Conservation (phyloP, 2,329 filamentous ascomycete genomes). For the Beauveria sp. region DNA sequence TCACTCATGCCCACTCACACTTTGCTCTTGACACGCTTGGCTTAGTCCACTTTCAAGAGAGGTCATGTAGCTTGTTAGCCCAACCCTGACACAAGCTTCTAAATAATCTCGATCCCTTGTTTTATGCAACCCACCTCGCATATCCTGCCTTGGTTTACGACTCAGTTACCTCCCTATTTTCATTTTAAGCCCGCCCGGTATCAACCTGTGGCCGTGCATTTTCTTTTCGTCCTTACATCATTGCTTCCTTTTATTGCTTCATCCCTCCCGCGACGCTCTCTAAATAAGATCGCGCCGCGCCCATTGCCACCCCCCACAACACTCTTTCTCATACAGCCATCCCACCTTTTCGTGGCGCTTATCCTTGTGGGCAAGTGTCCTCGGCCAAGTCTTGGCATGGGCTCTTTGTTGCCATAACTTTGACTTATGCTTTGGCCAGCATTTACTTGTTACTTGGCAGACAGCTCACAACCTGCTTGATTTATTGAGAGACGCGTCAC, state of each 20-base stretch:
- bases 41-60: not conserved
- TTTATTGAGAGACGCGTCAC: not conserved
- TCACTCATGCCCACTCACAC: not conserved
- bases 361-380: not conserved
- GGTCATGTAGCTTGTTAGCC: not conserved
- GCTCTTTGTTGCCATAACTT: not conserved
- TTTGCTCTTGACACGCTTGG: not conserved
- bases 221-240: not conserved
- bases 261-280: not conserved
- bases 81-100: slow-evolving; percentile 2
- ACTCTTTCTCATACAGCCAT: not conserved
- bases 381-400: not conserved
- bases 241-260: not conserved
- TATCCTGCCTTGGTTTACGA: not conserved
- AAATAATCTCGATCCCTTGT: slow-evolving; percentile 3
- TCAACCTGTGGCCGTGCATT: not conserved
- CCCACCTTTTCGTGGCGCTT: not conserved
- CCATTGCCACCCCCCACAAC: not conserved
- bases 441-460: not conserved
- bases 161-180: not conserved
- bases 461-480: not conserved
- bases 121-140: not conserved
- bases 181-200: not conserved
- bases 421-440: not conserved
- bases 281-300: not conserved